Percentiles rank a stretch among this genome's conserved stretches.
Conservation (phyloP, 257 asterid genomes). For the Salvia miltiorrhiza region DNA sequence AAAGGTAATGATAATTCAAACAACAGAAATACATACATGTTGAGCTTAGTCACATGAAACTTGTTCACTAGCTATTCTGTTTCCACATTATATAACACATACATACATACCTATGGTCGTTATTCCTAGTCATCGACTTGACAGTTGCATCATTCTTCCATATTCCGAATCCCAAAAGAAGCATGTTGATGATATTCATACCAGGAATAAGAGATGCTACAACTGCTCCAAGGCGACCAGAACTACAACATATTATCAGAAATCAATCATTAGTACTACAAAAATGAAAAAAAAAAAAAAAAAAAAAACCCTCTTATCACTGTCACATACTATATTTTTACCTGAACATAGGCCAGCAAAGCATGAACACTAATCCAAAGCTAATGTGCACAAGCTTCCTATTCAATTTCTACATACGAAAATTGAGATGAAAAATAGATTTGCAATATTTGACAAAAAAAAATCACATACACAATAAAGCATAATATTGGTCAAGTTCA, state of each 20-base stretch:
- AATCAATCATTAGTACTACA: constrained; percentile 20
- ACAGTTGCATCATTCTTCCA: constrained; percentile 83
- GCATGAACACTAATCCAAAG: constrained; percentile 85
- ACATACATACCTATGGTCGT: constrained; percentile 59
- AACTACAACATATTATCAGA: constrained; percentile 39
- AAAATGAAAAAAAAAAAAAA: background rate
- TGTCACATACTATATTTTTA: constrained; percentile 20
- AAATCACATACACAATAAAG: background rate
- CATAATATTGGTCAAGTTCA: background rate
- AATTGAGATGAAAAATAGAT: background rate
- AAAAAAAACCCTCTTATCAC: background rate
- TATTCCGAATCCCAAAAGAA: constrained; percentile 77
- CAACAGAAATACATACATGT: background rate
- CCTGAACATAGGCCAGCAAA: constrained; percentile 99
- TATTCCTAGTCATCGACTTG: constrained; percentile 87
- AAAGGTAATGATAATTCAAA: background rate
- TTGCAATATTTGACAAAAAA: background rate
- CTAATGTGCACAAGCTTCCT: constrained; percentile 80
- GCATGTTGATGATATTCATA: constrained; percentile 61
- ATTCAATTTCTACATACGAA: constrained; percentile 34
- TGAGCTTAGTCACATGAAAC: too few species aligned
- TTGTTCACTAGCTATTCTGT: background rate
- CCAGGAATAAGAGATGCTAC: constrained; percentile 74
- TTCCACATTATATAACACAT: background rate
- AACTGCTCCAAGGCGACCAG: constrained; percentile 73